Evolutionary conservation across 148 eudicot genomes (phyloP), one percentile per base, ranked within the genome.

Genomic region (Chenopodium berlandieri): DNA sequence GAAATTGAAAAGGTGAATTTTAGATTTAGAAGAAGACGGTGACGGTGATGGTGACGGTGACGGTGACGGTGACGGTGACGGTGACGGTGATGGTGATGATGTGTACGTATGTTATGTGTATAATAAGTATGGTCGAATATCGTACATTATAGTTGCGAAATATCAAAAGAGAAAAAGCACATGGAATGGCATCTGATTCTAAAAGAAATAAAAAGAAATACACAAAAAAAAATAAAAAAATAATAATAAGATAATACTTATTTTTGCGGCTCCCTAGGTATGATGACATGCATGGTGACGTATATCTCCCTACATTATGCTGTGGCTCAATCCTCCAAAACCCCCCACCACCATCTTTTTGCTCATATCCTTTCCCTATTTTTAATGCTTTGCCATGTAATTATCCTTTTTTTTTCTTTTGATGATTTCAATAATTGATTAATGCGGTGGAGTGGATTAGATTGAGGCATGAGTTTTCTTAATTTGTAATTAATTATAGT

Each of bases 211-310:
- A 3, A 27, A 27, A 27, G 27, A 27, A 27, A 27, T 27, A 27
- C 27, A 27, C 37, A n/a, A 37, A 20, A 46, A 46, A 52, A 4
- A 31, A 23, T 5, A 23, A 22, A 73, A 47, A 27, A 60, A 46
- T 47, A 73, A 60, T 44, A 16, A 13, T 13, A 78, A 56, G 52
- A 79, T 37, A 80, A 17, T 71, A 60, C 4, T 80, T 17, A 48
- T 30, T 48, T 31, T 65, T 52, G 37, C 32, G 75, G 54, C 47
- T 7, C 65, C 46, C 52, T 30, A 71, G 48, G 25, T 54, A 6
- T 52, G 25, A 52, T 83, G 85, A 83, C 85, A 83, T 83, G 71
- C 81, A 72, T 72, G 78, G 85, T 83, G 85, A 78, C 85, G 85
- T 54, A 9, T 75, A 19, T 4, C 25, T 48, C 73, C 83, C 64